A percentile compares a stretch with the other conserved stretches of the same genome.
Evolutionary conservation across 768 basidiomycete genomes (phyloP).

Genomic region (Tylopilus plumbeoviolaceoides): DNA sequence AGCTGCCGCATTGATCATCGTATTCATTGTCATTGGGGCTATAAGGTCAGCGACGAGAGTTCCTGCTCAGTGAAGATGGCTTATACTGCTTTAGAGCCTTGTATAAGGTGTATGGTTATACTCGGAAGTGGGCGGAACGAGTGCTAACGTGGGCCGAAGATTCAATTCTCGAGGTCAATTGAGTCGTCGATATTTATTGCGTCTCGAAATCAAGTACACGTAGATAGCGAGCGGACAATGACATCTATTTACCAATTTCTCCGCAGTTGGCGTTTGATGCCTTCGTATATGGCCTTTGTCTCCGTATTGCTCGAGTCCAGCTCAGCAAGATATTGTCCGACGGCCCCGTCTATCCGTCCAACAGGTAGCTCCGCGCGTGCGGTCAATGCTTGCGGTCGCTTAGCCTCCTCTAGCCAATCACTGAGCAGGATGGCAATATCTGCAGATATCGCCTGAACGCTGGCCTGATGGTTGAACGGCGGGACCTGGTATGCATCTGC

Average conservation of each 20-base stretch:
- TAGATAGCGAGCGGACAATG: constrained; percentile 9
- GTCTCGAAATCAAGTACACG: constrained; percentile 11
- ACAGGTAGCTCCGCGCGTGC: constrained; percentile 71
- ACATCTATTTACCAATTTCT: constrained; percentile 57
- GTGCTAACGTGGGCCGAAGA: constrained; percentile 71
- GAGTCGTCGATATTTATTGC: constrained; percentile 17
- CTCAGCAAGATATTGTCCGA: constrained; percentile 73
- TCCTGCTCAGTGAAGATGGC: constrained; percentile 2
- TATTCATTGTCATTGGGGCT: constrained; percentile 58
- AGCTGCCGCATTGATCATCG: constrained; percentile 60
- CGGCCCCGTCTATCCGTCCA: constrained; percentile 65
- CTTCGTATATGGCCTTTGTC: constrained; percentile 63
- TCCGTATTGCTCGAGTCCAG: constrained; percentile 58
- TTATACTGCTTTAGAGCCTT: constrained; percentile 48
- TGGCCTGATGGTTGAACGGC: constrained; percentile 76
- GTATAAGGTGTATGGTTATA: constrained; percentile 64
- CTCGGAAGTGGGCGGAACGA: constrained; percentile 54
- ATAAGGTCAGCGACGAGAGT: constrained; percentile 44
- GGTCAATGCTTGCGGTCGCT: constrained; percentile 62
- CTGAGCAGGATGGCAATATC: constrained; percentile 77
- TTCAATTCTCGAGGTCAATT: constrained; percentile 73
- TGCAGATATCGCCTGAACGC: constrained; percentile 74
- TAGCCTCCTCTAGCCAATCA: constrained; percentile 80
- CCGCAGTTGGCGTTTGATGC: constrained; percentile 65
- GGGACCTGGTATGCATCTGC: constrained; percentile 49